Conservation (phyloP, 208 protist genomes). For the Crithidia sp. region DNA sequence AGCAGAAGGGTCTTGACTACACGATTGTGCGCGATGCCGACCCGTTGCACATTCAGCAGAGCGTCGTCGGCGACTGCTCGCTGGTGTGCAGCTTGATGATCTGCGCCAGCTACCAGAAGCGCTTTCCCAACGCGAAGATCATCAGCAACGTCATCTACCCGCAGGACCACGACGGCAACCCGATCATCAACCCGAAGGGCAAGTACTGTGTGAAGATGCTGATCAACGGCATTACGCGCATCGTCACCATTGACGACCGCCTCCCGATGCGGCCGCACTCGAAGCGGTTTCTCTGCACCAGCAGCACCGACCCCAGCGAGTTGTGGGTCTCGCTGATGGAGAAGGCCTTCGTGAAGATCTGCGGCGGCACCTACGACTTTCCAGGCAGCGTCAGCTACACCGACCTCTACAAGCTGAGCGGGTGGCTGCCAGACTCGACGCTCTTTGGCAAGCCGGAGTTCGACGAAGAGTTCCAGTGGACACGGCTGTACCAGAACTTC, state of each 20-base stretch:
- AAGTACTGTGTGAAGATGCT: constrained; percentile 93
- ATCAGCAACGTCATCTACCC: constrained; percentile 91
- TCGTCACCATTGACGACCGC: constrained; percentile 90
- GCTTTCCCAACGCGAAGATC: constrained; percentile 82
- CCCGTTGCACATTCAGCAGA: constrained; percentile 84
- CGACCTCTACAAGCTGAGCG: constrained; percentile 90
- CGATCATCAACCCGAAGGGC: constrained; percentile 84
- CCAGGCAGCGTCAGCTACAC: constrained; percentile 79
- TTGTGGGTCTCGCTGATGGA: constrained; percentile 90
- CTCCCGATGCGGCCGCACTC: constrained; percentile 64
- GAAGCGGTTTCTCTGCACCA: constrained; percentile 37
- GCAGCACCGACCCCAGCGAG: constrained; percentile 53
- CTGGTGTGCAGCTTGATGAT: constrained; percentile 83
- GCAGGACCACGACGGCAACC: constrained; percentile 73
- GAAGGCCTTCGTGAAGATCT: constrained; percentile 88
- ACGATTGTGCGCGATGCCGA: constrained; percentile 70
- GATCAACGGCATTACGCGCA: constrained; percentile 90
- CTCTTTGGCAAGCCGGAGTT: constrained; percentile 44
- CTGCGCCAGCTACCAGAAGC: constrained; percentile 80
- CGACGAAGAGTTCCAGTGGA: constrained; percentile 80
- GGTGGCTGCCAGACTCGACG: constrained; percentile 85
- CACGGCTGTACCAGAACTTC: constrained; percentile 60
- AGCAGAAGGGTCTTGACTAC: constrained; percentile 23
- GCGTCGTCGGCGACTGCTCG: constrained; percentile 88
- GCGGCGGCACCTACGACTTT: constrained; percentile 87